Evolutionary conservation across 305 asterid genomes (phyloP).

Genomic region (Fraxinus dipetala): DNA sequence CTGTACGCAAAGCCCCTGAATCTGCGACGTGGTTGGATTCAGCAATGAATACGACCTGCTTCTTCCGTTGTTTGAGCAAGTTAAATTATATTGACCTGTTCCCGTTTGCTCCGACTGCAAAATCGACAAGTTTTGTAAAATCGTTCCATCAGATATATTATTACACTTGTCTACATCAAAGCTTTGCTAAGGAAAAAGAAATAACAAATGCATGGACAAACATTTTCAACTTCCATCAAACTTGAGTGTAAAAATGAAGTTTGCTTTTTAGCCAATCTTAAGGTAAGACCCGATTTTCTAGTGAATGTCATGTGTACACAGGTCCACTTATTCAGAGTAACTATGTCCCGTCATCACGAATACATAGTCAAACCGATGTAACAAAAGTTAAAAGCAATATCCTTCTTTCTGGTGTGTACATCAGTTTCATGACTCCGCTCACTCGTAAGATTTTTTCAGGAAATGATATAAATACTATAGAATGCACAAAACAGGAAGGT

Average conservation of each 20-base stretch:
- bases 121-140: not conserved
- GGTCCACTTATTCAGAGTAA: not conserved
- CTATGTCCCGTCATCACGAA: not conserved
- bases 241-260: not conserved
- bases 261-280: not conserved
- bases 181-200: not conserved
- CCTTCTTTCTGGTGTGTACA: not conserved
- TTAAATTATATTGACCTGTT: constrained; percentile 38
- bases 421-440: not conserved
- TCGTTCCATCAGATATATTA: not conserved
- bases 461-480: not conserved
- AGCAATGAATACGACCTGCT: constrained; percentile 43
- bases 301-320: not conserved
- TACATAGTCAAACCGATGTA: not conserved
- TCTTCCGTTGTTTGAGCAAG: constrained; percentile 53
- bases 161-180: not conserved
- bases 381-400: not conserved
- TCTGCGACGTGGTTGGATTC: constrained; percentile 47
- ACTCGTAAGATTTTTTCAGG: not conserved
- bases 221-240: not conserved
- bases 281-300: not conserved
- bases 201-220: not conserved
- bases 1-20: constrained; percentile 77
- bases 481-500: not conserved
- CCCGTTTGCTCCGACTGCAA: constrained; percentile 44